phyloP scores from a whole-genome alignment of 2,329 filamentous ascomycete genomes.

The Xylariaceae sp. region DNA sequence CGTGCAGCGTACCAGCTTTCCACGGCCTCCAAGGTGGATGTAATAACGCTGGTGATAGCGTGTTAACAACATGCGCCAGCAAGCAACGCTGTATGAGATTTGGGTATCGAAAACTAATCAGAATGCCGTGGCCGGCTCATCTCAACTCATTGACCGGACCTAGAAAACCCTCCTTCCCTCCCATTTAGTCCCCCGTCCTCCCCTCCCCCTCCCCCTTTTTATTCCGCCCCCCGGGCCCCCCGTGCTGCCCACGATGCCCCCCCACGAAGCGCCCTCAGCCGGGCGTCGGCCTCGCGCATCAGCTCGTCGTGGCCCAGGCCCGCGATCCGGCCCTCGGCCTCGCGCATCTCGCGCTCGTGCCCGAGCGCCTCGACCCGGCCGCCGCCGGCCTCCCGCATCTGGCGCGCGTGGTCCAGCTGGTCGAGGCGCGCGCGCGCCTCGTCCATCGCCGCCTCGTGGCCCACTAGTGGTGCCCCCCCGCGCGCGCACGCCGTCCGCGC shows the following conservation, averaged over 20 bases:
- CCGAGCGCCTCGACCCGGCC: neutral
- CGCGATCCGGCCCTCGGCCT: neutral
- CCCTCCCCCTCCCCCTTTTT: constrained; percentile 1
- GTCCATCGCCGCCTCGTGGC: constrained; percentile 1
- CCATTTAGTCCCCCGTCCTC: constrained; percentile 1
- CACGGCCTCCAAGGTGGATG: no score
- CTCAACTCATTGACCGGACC: no score
- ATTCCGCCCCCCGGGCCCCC: no score
- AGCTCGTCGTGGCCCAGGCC: constrained; percentile 3
- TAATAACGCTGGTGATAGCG: no score
- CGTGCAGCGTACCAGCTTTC: no score
- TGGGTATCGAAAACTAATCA: no score
- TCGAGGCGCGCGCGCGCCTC: neutral
- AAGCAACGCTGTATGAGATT: no score
- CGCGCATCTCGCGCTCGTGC: constrained; percentile 3
- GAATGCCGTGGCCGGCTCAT: no score
- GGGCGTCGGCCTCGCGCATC: constrained; percentile 10
- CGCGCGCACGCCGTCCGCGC: neutral
- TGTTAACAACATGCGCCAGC: no score
- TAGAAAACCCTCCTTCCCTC: neutral
- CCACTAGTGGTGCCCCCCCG: neutral
- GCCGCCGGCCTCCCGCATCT: neutral
- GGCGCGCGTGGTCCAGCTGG: neutral
- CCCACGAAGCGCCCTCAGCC: constrained; percentile 5
- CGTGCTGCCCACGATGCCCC: no score